A percentile compares a stretch with the other conserved stretches of the same genome.
phyloP scores from a whole-genome alignment of 2,329 filamentous ascomycete genomes.

The Phialocephala subalpina region DNA sequence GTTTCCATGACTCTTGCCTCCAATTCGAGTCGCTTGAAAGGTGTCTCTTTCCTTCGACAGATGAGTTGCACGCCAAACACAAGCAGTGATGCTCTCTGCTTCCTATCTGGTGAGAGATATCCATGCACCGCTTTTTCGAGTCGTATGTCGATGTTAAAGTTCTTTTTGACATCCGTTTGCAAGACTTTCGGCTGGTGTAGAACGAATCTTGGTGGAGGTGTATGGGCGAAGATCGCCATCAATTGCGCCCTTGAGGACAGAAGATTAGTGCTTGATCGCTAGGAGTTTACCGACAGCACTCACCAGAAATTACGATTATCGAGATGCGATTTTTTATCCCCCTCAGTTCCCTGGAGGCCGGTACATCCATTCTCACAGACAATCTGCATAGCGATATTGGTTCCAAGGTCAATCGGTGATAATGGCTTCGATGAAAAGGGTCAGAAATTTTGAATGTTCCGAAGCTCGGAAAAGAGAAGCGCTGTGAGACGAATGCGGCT shows the following conservation, averaged over 20 bases:
- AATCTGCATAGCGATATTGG: neutral
- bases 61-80: constrained; percentile 15
- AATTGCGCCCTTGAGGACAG: neutral
- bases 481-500: neutral
- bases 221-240: neutral
- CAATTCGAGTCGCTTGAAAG: constrained; percentile 5
- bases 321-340: neutral
- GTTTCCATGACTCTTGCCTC: constrained; percentile 6
- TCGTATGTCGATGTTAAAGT: constrained; percentile 19
- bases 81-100: constrained; percentile 12
- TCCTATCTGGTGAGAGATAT: neutral
- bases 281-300: neutral
- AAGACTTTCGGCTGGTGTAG: constrained; percentile 4
- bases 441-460: neutral
- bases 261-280: neutral
- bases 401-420: neutral
- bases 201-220: neutral
- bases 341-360: neutral
- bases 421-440: neutral
- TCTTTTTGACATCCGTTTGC: constrained; percentile 8
- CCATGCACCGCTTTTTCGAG: constrained; percentile 11
- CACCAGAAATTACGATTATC: neutral
- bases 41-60: neutral
- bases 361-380: neutral
- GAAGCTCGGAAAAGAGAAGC: neutral